Percentiles rank a stretch among this genome's conserved stretches.
These are phyloP conservation scores for Penstemon barbatus DNA, from an alignment of 257 asterid species.

Conservation along the genomic window DNA sequence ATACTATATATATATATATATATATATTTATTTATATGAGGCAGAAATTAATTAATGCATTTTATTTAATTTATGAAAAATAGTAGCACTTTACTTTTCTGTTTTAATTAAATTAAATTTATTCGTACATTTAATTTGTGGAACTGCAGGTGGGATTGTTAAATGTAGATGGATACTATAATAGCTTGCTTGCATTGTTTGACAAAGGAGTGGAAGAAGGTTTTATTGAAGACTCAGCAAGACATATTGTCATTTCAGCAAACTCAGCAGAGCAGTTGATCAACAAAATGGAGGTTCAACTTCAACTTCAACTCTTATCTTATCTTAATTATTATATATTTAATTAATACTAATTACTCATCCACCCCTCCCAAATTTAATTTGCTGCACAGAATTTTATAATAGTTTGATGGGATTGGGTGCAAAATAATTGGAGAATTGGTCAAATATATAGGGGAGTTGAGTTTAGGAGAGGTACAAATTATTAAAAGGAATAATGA, in stretches of 20 bases:
- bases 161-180: conserved; percentile 71
- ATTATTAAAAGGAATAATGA: conserved; percentile 11
- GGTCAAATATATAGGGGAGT: conserved; percentile 7
- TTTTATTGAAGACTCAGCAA: conserved; percentile 56
- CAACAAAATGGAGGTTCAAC: conserved; percentile 50
- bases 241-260: conserved; percentile 53
- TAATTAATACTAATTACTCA: no score
- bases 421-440: conserved; percentile 26
- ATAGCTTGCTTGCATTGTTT: conserved; percentile 62
- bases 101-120: no score
- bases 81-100: no score
- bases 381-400: not conserved
- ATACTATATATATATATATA: not conserved
- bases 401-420: conserved; percentile 13
- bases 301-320: not conserved
- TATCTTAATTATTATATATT: not conserved
- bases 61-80: no score
- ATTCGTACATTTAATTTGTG: no score
- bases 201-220: conserved; percentile 80
- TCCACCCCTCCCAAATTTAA: no score
- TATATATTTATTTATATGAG: no score
- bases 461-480: conserved; percentile 9
- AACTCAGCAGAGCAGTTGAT: conserved; percentile 47
- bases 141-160: conserved; percentile 59
- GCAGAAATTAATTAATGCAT: not conserved